Evolutionary conservation across 1,284 basidiomycete species (phyloP), one percentile per base, ranked within the genome.

Genomic region (Xanthoconium separans): DNA sequence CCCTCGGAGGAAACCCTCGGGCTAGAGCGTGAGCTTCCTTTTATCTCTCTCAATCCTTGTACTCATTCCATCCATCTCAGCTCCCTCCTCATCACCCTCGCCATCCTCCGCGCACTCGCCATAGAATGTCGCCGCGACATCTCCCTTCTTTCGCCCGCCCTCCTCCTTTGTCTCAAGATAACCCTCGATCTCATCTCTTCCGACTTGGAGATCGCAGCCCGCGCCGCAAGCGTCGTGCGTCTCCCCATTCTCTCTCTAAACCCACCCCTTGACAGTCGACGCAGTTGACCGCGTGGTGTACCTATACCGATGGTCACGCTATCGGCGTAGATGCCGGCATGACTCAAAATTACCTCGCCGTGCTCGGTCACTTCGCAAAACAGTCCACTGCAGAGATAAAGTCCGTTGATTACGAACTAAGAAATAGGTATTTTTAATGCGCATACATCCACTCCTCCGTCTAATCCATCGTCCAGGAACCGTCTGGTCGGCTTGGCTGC

Each of bases 251-350:
- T 13, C 30, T 10, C 46, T 3, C 12, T 27, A 37, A 4, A 12
- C 29, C 1, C 11, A 34, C 18, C 8, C 10, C 41, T 44, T 45
- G 15, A 53, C 47, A 13, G 13, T 44, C 29, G 27, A 27, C 9
- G 13, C 65, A 93, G 87, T 95, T 98, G 65, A 90, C 88, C 13
- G 89, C 93, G 0, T 94, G 94, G 83, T 89, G 92, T n/a, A 95
- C 93, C 7, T 96, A 88, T 64, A 92, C 94, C 9, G 89, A 95
- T 61, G 92, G 93, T 0, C 82, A 85, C 51, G 75, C 88, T 37
- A 85, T 94, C 58, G 90, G 90, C 44, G 82, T 89, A 29, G 93
- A 95, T 65, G 81, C 83, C 60, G 70, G 69, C 33, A 73, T 91
- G 54, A 91, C 91, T 0, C 77, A 77, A 24, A 79, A 85, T 50